phyloP scores from a whole-genome alignment of 306 rosid genomes.

The Dalbergia oliveri region DNA sequence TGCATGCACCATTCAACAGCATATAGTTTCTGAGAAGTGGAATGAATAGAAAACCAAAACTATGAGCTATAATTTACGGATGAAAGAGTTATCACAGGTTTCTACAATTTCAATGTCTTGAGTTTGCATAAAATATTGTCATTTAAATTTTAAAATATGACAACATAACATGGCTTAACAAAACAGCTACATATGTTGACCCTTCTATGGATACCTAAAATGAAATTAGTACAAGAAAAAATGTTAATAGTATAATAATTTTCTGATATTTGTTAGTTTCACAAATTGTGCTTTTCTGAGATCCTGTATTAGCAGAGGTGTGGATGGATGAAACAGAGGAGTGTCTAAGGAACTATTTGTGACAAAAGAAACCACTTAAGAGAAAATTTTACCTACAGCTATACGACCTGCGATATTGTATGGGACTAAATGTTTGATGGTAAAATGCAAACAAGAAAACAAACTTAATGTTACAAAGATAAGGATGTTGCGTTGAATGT shows the following conservation, averaged over 20 bases:
- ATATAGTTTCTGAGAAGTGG: slow-evolving; percentile 22
- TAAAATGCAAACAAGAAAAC: too few relatives aligned
- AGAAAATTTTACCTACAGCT: too few relatives aligned
- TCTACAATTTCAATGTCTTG: slow-evolving; percentile 21
- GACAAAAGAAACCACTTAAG: too few relatives aligned
- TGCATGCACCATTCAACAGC: slow-evolving; percentile 57
- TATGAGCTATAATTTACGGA: slow-evolving; percentile 13
- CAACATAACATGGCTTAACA: slow-evolving; percentile 19
- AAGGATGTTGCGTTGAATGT: too few relatives aligned
- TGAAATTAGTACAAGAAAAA: background rate
- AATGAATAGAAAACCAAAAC: slow-evolving; percentile 12
- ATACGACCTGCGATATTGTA: too few relatives aligned
- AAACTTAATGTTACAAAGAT: too few relatives aligned
- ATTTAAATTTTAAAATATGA: slow-evolving; percentile 32
- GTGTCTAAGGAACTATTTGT: too few relatives aligned
- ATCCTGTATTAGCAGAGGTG: too few relatives aligned
- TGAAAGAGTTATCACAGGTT: slow-evolving; percentile 26
- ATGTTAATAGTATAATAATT: background rate
- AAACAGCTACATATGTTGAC: slow-evolving; percentile 5
- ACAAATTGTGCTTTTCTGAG: background rate
- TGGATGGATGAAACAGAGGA: too few relatives aligned
- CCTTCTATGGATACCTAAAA: background rate
- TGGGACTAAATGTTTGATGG: too few relatives aligned
- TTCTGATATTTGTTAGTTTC: background rate
- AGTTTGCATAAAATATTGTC: slow-evolving; percentile 13